Evolutionary conservation across 768 basidiomycete species (phyloP).

Genomic region (Trametes cinnabarina): DNA sequence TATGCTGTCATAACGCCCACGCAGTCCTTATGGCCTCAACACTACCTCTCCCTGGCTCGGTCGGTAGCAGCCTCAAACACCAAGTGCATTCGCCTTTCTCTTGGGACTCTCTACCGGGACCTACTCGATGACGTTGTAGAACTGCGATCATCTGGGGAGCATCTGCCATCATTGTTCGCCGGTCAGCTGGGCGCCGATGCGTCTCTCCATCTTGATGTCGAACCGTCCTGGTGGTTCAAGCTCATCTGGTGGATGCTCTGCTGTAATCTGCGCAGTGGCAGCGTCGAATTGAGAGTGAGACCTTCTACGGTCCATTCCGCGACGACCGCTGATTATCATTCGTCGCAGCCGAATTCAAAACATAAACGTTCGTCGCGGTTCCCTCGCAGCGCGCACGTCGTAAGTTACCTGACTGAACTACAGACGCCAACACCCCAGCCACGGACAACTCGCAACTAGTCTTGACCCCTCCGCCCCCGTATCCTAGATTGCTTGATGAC

Average conservation of each 20-base stretch:
- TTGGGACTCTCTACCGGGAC: constrained; percentile 6
- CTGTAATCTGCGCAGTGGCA: background rate
- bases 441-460: background rate
- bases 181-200: background rate
- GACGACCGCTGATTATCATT: background rate
- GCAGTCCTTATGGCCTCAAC: constrained; percentile 20
- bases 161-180: constrained; percentile 12
- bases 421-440: background rate
- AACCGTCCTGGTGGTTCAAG: constrained; percentile 9
- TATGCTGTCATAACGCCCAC: constrained; percentile 18
- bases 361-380: background rate
- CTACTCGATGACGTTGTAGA: constrained; percentile 13
- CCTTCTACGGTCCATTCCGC: background rate
- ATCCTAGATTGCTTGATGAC: background rate
- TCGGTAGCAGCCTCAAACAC: background rate
- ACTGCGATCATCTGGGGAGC: constrained; percentile 1
- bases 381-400: too few species aligned
- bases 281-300: background rate
- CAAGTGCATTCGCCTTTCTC: background rate
- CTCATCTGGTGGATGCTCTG: background rate
- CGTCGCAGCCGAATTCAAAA: background rate
- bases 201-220: constrained; percentile 5
- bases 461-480: constrained; percentile 3
- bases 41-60: constrained; percentile 9
- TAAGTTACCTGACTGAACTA: too few species aligned